Percentiles rank a stretch among this genome's conserved stretches.
Evolutionary conservation across 495 filamentous ascomycete genomes (phyloP).

Genomic region (Chaetomium tenue): DNA sequence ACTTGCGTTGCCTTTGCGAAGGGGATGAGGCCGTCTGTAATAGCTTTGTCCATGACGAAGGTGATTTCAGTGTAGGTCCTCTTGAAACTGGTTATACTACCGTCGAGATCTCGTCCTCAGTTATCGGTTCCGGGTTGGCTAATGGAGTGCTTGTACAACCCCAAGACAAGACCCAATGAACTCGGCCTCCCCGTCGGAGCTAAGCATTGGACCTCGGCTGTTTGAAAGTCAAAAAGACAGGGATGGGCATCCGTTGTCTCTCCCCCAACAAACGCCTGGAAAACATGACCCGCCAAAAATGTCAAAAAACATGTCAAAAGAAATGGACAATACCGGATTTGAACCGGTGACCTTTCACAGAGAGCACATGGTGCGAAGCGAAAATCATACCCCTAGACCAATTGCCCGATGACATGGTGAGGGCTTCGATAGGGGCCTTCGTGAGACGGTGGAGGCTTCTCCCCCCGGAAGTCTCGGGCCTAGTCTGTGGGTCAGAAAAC

Average conservation of each 20-base stretch:
- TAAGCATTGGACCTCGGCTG: constrained; percentile 6
- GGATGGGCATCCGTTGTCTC: not conserved
- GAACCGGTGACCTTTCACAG: too few relatives aligned
- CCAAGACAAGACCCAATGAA: not conserved
- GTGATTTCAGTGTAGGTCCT: not conserved
- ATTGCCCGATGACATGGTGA: constrained; percentile 26
- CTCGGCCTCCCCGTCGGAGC: not conserved
- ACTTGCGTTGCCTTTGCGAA: constrained; percentile 46
- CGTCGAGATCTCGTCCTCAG: not conserved
- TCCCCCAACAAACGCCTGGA: not conserved
- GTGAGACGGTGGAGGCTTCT: not conserved
- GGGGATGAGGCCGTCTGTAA: constrained; percentile 17
- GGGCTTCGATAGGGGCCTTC: not conserved
- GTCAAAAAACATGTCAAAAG: constrained; percentile 12
- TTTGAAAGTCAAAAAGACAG: not conserved
- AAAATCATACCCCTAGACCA: constrained; percentile 50
- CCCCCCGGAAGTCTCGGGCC: too few relatives aligned
- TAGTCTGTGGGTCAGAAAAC: too few relatives aligned
- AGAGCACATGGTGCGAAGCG: constrained; percentile 37
- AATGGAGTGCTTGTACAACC: not conserved
- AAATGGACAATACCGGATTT: too few relatives aligned
- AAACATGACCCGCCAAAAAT: constrained; percentile 1
- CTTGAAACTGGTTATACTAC: not conserved
- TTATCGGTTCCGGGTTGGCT: too few relatives aligned
- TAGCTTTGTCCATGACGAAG: constrained; percentile 10